Evolutionary conservation across 345 rosid genomes (phyloP).

Genomic region (Trapa bicornis): DNA sequence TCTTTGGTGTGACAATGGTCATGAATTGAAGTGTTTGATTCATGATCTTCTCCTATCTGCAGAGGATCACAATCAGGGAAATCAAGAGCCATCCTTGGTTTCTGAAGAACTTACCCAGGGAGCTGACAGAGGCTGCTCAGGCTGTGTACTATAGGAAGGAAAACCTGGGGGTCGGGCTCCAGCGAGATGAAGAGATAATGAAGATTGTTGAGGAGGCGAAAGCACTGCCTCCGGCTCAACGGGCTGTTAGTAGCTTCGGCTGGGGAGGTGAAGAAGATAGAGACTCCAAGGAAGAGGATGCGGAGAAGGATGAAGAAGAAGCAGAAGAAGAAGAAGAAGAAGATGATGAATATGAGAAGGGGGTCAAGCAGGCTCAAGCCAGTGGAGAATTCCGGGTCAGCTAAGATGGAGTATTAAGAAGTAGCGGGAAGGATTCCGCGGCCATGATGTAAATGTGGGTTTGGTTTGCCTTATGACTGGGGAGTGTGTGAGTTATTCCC

Average conservation of each 20-base stretch:
- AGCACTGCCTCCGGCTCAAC: constrained; percentile 13
- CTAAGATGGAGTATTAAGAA: neutral
- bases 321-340: constrained; percentile 9
- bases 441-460: neutral
- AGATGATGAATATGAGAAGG: constrained; percentile 32
- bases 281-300: constrained; percentile 10
- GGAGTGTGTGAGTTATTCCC: too few species aligned
- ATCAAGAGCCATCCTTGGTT: constrained; percentile 21
- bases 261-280: constrained; percentile 19
- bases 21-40: neutral
- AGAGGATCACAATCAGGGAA: constrained; percentile 17
- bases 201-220: constrained; percentile 33
- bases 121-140: constrained; percentile 17
- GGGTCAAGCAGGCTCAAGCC: constrained; percentile 15
- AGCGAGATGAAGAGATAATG: constrained; percentile 26
- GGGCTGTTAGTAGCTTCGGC: constrained; percentile 14
- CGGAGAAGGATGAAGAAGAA: constrained; percentile 17
- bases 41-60: neutral
- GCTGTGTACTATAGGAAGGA: constrained; percentile 15
- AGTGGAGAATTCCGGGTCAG: constrained; percentile 14
- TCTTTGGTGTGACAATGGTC: neutral
- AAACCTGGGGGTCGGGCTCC: constrained; percentile 14
- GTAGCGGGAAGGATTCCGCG: too few species aligned
- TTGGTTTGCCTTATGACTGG: neutral
- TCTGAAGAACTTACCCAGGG: constrained; percentile 16